These are phyloP conservation scores for Sporodiniella umbellata DNA, from an alignment of 371 early-diverging fungal species.

Conservation along the genomic window DNA sequence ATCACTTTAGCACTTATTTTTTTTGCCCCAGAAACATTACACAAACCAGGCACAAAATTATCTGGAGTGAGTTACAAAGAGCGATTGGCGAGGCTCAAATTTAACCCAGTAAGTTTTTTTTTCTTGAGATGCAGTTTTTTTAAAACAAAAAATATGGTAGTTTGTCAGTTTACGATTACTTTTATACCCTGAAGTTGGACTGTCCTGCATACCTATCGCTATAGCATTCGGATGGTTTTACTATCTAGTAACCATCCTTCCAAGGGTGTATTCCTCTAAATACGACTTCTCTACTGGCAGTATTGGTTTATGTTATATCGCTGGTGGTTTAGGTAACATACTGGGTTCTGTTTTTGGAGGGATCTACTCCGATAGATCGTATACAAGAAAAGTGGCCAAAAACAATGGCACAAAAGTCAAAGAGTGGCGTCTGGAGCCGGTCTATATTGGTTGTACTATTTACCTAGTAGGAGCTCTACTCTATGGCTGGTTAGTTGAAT, in stretches of 20 bases:
- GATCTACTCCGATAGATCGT: constrained; percentile 21
- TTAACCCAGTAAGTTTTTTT: constrained; percentile 33
- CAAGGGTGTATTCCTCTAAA: constrained; percentile 28
- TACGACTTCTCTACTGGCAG: constrained; percentile 46
- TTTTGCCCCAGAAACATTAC: constrained; percentile 53
- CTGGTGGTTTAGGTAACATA: constrained; percentile 50
- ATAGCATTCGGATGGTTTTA: constrained; percentile 50
- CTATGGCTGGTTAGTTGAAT: constrained; percentile 38
- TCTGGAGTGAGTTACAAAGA: constrained; percentile 1
- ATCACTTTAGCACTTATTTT: constrained; percentile 35
- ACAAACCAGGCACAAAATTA: constrained; percentile 17
- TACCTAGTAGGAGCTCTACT: constrained; percentile 21
- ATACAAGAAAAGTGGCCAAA: constrained; percentile 12
- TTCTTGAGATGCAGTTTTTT: background rate
- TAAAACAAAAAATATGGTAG: constrained; percentile 10
- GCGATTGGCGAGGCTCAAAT: constrained; percentile 21
- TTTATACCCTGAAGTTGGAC: constrained; percentile 14
- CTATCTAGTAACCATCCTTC: constrained; percentile 43
- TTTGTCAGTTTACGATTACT: constrained; percentile 26
- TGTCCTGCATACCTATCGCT: constrained; percentile 23
- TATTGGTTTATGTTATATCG: constrained; percentile 47
- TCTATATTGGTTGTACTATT: constrained; percentile 27
- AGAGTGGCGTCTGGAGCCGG: constrained; percentile 23
- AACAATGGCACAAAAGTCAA: constrained; percentile 12
- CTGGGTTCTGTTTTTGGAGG: constrained; percentile 45